These are phyloP conservation scores for Xylariomycetidae sp. DNA, from an alignment of 2,329 filamentous ascomycete genomes.

Conservation along the genomic window DNA sequence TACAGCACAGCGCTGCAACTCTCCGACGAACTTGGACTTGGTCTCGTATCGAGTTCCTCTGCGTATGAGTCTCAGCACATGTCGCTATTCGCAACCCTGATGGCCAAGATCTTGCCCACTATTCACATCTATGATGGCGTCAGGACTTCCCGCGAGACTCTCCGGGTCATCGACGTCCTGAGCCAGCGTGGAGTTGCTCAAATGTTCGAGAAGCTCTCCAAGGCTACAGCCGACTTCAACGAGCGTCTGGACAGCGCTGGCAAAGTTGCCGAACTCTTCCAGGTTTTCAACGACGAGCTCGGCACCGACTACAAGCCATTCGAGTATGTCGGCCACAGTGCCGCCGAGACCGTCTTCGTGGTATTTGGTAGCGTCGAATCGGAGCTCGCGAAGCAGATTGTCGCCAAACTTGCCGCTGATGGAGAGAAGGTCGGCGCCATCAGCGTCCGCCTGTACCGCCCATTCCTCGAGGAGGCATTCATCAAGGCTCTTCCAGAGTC, in stretches of 20 bases:
- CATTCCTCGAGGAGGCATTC: constrained; percentile 93
- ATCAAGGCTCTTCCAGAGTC: constrained; percentile 72
- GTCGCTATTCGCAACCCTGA: constrained; percentile 77
- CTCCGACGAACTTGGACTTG: constrained; percentile 85
- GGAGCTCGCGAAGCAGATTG: constrained; percentile 77
- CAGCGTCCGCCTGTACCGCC: constrained; percentile 88
- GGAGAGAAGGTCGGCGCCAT: constrained; percentile 79
- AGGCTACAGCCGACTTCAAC: constrained; percentile 52
- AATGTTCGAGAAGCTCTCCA: constrained; percentile 60
- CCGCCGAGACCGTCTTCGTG: constrained; percentile 77
- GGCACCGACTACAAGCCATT: constrained; percentile 91
- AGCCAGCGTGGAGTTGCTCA: constrained; percentile 64
- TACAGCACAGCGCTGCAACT: constrained; percentile 75
- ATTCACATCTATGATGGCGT: constrained; percentile 87
- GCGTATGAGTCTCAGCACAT: constrained; percentile 94
- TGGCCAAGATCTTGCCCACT: constrained; percentile 73
- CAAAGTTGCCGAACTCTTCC: constrained; percentile 62
- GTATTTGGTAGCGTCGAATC: constrained; percentile 90
- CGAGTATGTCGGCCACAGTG: constrained; percentile 82
- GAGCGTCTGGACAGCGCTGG: constrained; percentile 67
- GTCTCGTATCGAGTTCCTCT: constrained; percentile 76
- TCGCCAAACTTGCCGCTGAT: constrained; percentile 62
- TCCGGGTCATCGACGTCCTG: constrained; percentile 75
- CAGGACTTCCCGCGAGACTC: constrained; percentile 73
- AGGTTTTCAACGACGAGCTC: constrained; percentile 80